These are phyloP conservation scores for Murraya paniculata DNA, from an alignment of 345 rosid species.

Conservation along the genomic window DNA sequence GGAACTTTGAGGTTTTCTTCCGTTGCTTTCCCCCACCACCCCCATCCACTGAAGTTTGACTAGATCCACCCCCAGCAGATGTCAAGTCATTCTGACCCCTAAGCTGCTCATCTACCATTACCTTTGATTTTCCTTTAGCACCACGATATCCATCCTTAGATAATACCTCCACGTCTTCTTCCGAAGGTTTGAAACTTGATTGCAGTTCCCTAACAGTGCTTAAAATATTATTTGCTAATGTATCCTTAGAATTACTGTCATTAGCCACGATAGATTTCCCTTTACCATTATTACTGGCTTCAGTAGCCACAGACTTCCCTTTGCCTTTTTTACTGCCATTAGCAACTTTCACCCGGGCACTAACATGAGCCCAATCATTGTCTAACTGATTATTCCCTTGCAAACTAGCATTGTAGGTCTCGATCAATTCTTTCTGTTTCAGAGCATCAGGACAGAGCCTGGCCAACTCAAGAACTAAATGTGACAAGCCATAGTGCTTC, in stretches of 20 bases:
- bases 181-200: conserved; percentile 39
- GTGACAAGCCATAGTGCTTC: conserved; percentile 62
- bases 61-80: conserved; percentile 30
- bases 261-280: conserved; percentile 44
- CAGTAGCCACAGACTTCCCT: conserved; percentile 36
- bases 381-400: conserved; percentile 28
- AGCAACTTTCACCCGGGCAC: conserved; percentile 20
- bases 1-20: conserved; percentile 83
- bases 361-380: conserved; percentile 25
- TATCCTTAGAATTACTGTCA: conserved; percentile 35
- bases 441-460: conserved; percentile 74
- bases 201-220: conserved; percentile 61
- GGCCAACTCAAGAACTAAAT: conserved; percentile 80
- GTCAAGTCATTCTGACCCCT: conserved; percentile 22
- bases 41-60: conserved; percentile 25
- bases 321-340: conserved; percentile 36
- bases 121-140: conserved; percentile 49
- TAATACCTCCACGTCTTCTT: conserved; percentile 53
- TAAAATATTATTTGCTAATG: conserved; percentile 55
- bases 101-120: conserved; percentile 25
- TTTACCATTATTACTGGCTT: conserved; percentile 35
- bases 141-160: conserved; percentile 61
- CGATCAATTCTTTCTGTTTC: conserved; percentile 85
- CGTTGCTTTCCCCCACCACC: conserved; percentile 49
- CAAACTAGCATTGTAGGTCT: conserved; percentile 50